A percentile compares a stretch with the other conserved stretches of the same genome.
These are phyloP conservation scores for Salix purpurea DNA, from an alignment of 345 rosid species.

Conservation along the genomic window DNA sequence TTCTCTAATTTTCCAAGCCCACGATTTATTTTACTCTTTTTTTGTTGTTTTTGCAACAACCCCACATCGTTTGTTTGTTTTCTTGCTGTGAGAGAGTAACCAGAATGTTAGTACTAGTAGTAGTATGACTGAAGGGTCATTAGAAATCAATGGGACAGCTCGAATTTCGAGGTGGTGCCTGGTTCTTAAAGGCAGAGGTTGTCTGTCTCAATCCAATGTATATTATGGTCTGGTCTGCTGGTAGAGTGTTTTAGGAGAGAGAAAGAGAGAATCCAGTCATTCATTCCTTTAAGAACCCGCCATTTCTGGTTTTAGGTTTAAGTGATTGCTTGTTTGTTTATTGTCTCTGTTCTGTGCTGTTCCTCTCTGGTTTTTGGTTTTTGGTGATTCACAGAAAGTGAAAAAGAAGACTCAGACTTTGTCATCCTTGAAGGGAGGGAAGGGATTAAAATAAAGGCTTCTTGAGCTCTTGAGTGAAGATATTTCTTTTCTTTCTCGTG, in stretches of 20 bases:
- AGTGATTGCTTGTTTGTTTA: background rate
- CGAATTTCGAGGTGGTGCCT: slow-evolving; percentile 30
- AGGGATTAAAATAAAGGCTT: background rate
- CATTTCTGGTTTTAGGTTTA: slow-evolving; percentile 8
- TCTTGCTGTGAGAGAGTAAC: background rate
- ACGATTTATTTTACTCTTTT: background rate
- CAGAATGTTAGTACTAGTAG: background rate
- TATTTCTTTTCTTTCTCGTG: background rate
- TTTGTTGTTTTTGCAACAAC: background rate
- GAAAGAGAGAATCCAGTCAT: background rate
- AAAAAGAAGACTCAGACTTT: slow-evolving; percentile 3
- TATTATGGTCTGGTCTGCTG: slow-evolving; percentile 34
- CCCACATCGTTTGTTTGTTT: background rate
- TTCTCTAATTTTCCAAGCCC: background rate
- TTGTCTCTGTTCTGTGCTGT: background rate
- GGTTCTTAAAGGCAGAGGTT: background rate
- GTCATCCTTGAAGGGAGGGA: background rate
- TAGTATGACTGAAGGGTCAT: slow-evolving; percentile 17
- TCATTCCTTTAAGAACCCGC: background rate
- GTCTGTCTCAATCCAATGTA: slow-evolving; percentile 40
- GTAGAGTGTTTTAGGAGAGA: slow-evolving; percentile 9
- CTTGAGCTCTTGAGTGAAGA: slow-evolving; percentile 19
- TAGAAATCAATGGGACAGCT: slow-evolving; percentile 26
- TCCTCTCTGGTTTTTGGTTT: background rate
- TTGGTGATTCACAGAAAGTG: background rate